Conservation (phyloP, 805 yeast species). For the Wickerhamiella dianesei region DNA sequence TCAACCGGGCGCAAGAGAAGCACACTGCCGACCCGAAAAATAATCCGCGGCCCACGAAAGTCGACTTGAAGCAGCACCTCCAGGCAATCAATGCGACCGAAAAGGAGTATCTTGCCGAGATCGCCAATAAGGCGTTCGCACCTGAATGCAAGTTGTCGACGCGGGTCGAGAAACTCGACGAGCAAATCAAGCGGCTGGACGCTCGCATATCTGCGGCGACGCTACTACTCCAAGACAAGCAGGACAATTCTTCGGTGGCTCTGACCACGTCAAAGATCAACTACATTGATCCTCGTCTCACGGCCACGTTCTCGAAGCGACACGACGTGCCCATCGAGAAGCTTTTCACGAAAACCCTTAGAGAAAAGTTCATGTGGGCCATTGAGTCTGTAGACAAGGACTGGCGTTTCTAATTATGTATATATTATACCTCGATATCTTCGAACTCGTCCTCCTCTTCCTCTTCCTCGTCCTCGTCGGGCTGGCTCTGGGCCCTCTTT, state of each 20-base stretch:
- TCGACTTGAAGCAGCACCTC: conserved; percentile 45
- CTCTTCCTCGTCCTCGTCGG: conserved; percentile 16
- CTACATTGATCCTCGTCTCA: conserved; percentile 86
- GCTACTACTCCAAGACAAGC: conserved; percentile 76
- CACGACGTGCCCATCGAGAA: conserved; percentile 84
- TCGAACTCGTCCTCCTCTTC: conserved; percentile 21
- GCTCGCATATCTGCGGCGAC: conserved; percentile 54
- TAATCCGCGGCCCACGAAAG: conserved; percentile 25
- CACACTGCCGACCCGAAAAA: conserved; percentile 54
- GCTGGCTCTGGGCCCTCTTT: conserved; percentile 4
- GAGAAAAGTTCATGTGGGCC: conserved; percentile 95
- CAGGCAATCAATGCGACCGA: conserved; percentile 34
- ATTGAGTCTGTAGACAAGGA: conserved; percentile 76
- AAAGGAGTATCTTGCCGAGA: conserved; percentile 37
- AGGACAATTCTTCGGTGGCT: conserved; percentile 87
- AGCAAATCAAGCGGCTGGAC: conserved; percentile 59
- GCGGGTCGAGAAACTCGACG: conserved; percentile 45
- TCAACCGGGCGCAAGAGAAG: conserved; percentile 30
- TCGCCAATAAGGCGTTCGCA: conserved; percentile 40
- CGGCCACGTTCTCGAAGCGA: conserved; percentile 79
- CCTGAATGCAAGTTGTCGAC: conserved; percentile 38
- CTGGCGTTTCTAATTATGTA: conserved; percentile 63
- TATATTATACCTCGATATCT: conserved; percentile 14
- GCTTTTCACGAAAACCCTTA: conserved; percentile 73
- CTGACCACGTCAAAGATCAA: conserved; percentile 87